Conservation (phyloP, 352 stramenopile genomes). For the Saprolegnia diclina region DNA sequence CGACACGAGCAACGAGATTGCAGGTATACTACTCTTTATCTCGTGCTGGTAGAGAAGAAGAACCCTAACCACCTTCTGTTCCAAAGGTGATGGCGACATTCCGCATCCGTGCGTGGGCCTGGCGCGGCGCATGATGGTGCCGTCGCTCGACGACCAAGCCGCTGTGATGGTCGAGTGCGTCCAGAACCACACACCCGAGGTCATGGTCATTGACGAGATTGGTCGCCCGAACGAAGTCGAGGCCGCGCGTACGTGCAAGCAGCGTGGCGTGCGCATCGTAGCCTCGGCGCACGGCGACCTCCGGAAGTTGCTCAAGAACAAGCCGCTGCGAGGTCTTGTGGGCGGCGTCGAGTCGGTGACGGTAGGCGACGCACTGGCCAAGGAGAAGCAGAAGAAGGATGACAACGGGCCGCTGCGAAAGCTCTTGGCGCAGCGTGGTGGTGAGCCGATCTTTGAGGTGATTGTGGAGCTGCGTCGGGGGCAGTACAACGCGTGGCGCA, state of each 20-base stretch:
- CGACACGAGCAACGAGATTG: conserved; percentile 88
- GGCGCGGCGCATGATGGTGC: conserved; percentile 31
- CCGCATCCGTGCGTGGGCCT: conserved; percentile 51
- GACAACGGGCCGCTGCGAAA: too few relatives aligned
- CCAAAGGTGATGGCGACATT: conserved; percentile 45
- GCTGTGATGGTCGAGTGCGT: conserved; percentile 29
- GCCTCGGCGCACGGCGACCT: too few relatives aligned
- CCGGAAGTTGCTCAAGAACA: too few relatives aligned
- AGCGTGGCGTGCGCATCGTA: too few relatives aligned
- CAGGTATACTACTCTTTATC: too few relatives aligned
- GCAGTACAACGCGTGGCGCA: conserved; percentile 43
- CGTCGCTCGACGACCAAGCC: conserved; percentile 26
- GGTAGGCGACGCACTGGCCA: conserved; percentile 43
- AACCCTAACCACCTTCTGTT: neutral
- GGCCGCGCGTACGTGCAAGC: too few relatives aligned
- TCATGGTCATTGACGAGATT: conserved; percentile 88
- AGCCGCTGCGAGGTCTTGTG: conserved; percentile 71
- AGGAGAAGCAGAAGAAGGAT: too few relatives aligned
- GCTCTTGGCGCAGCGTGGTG: conserved; percentile 38
- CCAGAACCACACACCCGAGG: conserved; percentile 45
- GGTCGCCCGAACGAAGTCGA: conserved; percentile 68
- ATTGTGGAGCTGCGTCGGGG: conserved; percentile 70
- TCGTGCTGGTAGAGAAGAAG: neutral
- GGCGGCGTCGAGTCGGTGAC: conserved; percentile 65
- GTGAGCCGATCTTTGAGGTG: conserved; percentile 69